A percentile compares a stretch with the other conserved stretches of the same genome.
Conservation (phyloP, 176 grass and related monocot genomes). For the Olyra latifolia region DNA sequence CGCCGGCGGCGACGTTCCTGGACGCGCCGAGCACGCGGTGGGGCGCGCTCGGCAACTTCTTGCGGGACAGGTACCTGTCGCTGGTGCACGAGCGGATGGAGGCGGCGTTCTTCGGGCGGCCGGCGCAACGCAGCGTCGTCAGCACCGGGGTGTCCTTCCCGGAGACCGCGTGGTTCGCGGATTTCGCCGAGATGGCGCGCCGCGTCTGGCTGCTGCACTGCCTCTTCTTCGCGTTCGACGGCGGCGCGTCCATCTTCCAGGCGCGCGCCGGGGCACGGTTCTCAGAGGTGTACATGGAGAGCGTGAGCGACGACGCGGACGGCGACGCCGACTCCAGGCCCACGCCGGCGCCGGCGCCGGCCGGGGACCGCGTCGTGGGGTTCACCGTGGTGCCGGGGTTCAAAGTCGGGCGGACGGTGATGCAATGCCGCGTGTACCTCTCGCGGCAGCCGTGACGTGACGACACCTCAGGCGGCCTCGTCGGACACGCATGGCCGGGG, state of each 20-base stretch:
- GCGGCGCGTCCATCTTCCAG: slow-evolving; percentile 58
- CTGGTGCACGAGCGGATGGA: slow-evolving; percentile 78
- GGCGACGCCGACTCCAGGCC: not conserved
- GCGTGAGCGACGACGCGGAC: slow-evolving; percentile 43
- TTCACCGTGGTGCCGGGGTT: slow-evolving; percentile 93
- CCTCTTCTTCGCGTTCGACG: slow-evolving; percentile 67
- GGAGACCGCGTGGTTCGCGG: slow-evolving; percentile 41
- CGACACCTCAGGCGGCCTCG: not conserved
- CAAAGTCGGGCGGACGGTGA: slow-evolving; percentile 58
- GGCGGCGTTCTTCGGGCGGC: slow-evolving; percentile 42
- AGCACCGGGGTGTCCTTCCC: slow-evolving; percentile 3
- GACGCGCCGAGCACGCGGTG: not conserved
- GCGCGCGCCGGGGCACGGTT: slow-evolving; percentile 50
- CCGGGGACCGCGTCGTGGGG: slow-evolving; percentile 36
- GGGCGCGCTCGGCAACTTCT: slow-evolving; percentile 40
- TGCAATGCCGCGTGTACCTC: slow-evolving; percentile 83
- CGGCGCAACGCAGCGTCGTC: slow-evolving; percentile 29
- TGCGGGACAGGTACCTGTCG: slow-evolving; percentile 51
- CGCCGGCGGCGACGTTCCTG: slow-evolving; percentile 7
- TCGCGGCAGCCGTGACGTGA: slow-evolving; percentile 17
- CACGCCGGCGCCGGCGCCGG: no score
- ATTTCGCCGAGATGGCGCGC: slow-evolving; percentile 72
- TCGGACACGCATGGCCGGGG: not conserved
- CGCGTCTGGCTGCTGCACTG: slow-evolving; percentile 83
- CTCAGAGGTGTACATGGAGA: slow-evolving; percentile 97